Evolutionary conservation across 352 stramenopile species (phyloP).

Genomic region (Phytopythium kandeliae): DNA sequence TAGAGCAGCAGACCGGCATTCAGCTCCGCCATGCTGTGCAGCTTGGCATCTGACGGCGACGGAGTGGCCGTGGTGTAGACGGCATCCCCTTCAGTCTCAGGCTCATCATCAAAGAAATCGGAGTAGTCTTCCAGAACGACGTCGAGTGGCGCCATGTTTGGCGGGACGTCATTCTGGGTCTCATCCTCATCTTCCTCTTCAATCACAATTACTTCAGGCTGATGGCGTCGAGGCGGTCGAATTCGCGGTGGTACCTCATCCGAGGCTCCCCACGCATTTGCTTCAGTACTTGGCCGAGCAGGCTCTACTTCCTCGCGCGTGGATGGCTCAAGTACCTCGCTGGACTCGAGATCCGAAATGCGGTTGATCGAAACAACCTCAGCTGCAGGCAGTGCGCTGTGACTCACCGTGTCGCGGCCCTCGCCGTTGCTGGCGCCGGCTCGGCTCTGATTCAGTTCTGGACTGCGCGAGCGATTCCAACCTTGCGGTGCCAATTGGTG

Average conservation of each 20-base stretch:
- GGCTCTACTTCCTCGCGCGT: not conserved
- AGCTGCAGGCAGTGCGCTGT: not conserved
- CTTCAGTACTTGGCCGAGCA: not conserved
- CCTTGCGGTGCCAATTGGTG: not conserved
- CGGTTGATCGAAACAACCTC: not conserved
- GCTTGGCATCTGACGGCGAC: slow-evolving; percentile 4
- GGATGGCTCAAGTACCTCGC: not conserved
- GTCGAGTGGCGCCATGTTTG: slow-evolving; percentile 32
- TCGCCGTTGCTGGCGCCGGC: not conserved
- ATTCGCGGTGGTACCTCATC: not conserved
- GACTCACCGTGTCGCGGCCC: not conserved
- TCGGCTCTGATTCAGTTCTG: not conserved
- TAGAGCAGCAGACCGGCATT: slow-evolving; percentile 47
- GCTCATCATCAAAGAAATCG: not conserved
- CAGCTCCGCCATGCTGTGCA: slow-evolving; percentile 35
- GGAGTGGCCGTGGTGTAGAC: not conserved
- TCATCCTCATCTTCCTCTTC: slow-evolving; percentile 49
- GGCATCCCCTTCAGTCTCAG: not conserved
- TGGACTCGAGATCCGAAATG: not conserved
- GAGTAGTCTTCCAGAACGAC: slow-evolving; percentile 36
- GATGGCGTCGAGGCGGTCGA: slow-evolving; percentile 16
- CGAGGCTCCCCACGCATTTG: not conserved
- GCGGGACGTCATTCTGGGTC: slow-evolving; percentile 1
- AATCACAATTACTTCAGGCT: slow-evolving; percentile 61
- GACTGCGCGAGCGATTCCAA: not conserved